Base-by-base conservation (phyloP, 495 filamentous ascomycete species). In the Lepidopterella palustris region DNA sequence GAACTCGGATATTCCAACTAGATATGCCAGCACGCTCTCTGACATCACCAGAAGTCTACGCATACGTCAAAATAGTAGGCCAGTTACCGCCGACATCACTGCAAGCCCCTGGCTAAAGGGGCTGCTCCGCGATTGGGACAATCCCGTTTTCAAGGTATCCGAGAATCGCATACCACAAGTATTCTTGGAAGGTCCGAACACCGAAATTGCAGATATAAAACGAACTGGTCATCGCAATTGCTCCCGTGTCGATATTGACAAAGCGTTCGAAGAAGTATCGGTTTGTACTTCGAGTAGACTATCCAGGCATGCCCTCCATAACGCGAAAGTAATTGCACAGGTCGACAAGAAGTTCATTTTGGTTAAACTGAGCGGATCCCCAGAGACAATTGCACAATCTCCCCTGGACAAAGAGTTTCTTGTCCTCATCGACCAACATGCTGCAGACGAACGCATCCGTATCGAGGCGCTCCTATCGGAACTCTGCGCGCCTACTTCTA, bases 301-400 rank as follows among this genome's bases (percentile, higher is more conserved):
- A 5, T 88, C 82, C 1, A 92, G 86, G 62, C 59, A 76, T 10
- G 79, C 79, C 4, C 78, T 98, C n/a, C 70, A 70, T 20, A 69
- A 70, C 9, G 87, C 88, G 3, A 70, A 79, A 49, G 75, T 96
- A 4, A 80, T 98, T 32, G 80, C 82, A 0, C 93, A 98, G 63
- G 86, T 97, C 0, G 92, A 97, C 66, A 79, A 73, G 18, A 98
- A 98, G 71, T 98, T 92, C 68, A 89, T 98, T 45, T 74, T 98
- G 3, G 78, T 80, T 23, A 88, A 82, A 61, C 73, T 88, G 39
- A 55, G 63, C 29, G 11, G 4, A 3, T 4, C 45, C 3, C 21
- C 53, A 15, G 32, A 58, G 25, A 67, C 49, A 11, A 6, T 28
- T 39, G 48, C 35, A 3, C 59, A 10, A 21, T 26, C 5, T 24